Percentiles rank a stretch among this genome's conserved stretches.
Conservation (phyloP, 2,329 filamentous ascomycete species). For the Clonostachys rosea region DNA sequence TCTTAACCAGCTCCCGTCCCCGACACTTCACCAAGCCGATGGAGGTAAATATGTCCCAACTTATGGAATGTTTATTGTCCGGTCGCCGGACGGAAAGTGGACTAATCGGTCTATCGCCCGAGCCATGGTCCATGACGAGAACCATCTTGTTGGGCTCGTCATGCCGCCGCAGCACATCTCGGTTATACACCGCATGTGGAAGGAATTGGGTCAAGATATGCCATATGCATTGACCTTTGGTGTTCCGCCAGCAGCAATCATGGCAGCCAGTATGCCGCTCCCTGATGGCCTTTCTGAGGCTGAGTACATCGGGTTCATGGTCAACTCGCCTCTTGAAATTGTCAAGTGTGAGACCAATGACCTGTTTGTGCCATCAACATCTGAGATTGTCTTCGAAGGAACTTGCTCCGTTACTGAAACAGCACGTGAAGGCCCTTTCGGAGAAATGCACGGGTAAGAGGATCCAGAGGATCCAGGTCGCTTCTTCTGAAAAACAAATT, state of each 20-base stretch:
- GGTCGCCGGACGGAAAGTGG: slow-evolving; percentile 37
- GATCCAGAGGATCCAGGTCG: too few relatives aligned
- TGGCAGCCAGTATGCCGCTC: slow-evolving; percentile 42
- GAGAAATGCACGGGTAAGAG: slow-evolving; percentile 12
- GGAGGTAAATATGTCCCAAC: slow-evolving; percentile 47
- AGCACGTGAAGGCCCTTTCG: slow-evolving; percentile 41
- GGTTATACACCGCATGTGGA: slow-evolving; percentile 39
- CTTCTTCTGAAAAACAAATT: too few relatives aligned
- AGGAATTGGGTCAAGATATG: slow-evolving; percentile 33
- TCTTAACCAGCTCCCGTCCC: slow-evolving; percentile 32
- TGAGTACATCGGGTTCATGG: slow-evolving; percentile 41
- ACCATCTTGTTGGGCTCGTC: slow-evolving; percentile 32
- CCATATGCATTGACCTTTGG: slow-evolving; percentile 43
- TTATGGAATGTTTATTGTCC: slow-evolving; percentile 41
- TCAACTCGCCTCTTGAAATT: slow-evolving; percentile 35
- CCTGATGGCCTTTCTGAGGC: slow-evolving; percentile 41
- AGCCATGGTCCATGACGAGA: slow-evolving; percentile 39
- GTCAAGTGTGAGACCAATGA: slow-evolving; percentile 47
- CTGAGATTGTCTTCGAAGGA: slow-evolving; percentile 47
- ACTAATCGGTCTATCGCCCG: slow-evolving; percentile 39
- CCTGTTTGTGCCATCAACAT: slow-evolving; percentile 39
- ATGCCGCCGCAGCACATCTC: slow-evolving; percentile 38
- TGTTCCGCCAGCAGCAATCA: slow-evolving; percentile 41
- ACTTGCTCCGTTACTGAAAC: slow-evolving; percentile 35
- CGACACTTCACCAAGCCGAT: slow-evolving; percentile 34